Evolutionary conservation across 805 yeast species (phyloP).

Genomic region (Candida suzukii): DNA sequence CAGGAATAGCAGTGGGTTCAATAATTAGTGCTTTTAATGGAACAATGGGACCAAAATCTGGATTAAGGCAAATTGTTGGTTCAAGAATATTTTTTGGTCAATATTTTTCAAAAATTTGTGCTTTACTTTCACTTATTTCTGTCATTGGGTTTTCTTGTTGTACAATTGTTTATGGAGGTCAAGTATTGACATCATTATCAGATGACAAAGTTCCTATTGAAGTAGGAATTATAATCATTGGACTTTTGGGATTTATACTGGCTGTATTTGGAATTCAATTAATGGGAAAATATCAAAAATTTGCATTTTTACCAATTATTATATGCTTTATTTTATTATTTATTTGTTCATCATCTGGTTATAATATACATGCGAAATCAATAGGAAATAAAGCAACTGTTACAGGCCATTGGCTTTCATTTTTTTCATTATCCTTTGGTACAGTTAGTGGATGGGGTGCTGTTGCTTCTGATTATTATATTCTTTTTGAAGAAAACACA

Average conservation of each 20-base stretch:
- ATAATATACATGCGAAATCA: constrained; percentile 29
- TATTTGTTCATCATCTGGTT: constrained; percentile 46
- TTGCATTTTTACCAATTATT: constrained; percentile 55
- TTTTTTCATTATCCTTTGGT: constrained; percentile 59
- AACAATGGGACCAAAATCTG: constrained; percentile 76
- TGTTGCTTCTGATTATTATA: constrained; percentile 69
- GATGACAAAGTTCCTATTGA: constrained; percentile 54
- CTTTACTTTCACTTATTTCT: constrained; percentile 54
- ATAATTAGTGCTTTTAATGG: constrained; percentile 68
- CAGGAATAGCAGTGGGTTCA: constrained; percentile 59
- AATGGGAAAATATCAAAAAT: constrained; percentile 52
- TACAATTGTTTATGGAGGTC: constrained; percentile 75
- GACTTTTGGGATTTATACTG: constrained; percentile 48
- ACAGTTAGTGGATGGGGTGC: constrained; percentile 78
- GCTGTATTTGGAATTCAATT: constrained; percentile 68
- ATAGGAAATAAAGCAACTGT: constrained; percentile 31
- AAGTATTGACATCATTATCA: constrained; percentile 58
- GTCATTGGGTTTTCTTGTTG: constrained; percentile 66
- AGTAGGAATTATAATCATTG: constrained; percentile 63
- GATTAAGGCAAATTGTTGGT: constrained; percentile 75
- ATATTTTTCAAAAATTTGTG: constrained; percentile 70
- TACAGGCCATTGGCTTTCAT: constrained; percentile 56
- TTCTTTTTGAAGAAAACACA: constrained; percentile 63
- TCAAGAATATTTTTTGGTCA: constrained; percentile 72
- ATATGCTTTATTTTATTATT: constrained; percentile 55